Conservation (phyloP, 2,329 filamentous ascomycete genomes). For the Madurella mycetomatis region DNA sequence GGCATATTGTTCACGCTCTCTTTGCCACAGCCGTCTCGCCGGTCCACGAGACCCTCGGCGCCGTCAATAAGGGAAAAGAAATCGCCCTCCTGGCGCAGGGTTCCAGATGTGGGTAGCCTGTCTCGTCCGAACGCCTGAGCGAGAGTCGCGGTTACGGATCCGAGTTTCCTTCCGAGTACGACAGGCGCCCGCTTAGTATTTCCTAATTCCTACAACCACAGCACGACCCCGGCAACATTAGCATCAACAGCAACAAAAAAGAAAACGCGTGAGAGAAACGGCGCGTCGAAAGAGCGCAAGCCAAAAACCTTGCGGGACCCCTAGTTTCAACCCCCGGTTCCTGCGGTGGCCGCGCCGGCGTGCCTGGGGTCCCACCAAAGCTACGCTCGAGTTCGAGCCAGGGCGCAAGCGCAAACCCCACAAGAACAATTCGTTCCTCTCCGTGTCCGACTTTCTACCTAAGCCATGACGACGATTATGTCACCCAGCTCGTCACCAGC, state of each 20-base stretch:
- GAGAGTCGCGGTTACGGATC: not conserved
- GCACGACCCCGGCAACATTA: not conserved
- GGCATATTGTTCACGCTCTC: not conserved
- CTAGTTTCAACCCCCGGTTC: slow-evolving; percentile 9
- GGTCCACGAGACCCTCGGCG: not conserved
- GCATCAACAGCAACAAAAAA: not conserved
- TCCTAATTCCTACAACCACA: not conserved
- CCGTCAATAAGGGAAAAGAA: slow-evolving; percentile 4
- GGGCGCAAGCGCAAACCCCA: slow-evolving; percentile 20
- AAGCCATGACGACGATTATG: slow-evolving; percentile 50
- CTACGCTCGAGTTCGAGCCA: slow-evolving; percentile 2
- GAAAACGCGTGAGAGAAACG: not conserved
- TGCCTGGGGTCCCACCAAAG: slow-evolving; percentile 15
- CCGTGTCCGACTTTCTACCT: slow-evolving; percentile 26
- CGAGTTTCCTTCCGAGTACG: not conserved
- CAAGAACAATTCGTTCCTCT: slow-evolving; percentile 23
- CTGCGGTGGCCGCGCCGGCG: slow-evolving; percentile 7
- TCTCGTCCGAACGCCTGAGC: not conserved
- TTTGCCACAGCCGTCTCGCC: slow-evolving; percentile 2
- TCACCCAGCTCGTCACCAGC: slow-evolving; percentile 53
- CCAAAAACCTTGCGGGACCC: slow-evolving; percentile 7
- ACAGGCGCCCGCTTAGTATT: not conserved
- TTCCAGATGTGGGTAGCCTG: slow-evolving; percentile 3
- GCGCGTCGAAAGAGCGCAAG: not conserved
- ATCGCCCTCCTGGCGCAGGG: not conserved